These are phyloP conservation scores for Ganoderma boninense DNA, from an alignment of 1,284 basidiomycete genomes.

Conservation along the genomic window DNA sequence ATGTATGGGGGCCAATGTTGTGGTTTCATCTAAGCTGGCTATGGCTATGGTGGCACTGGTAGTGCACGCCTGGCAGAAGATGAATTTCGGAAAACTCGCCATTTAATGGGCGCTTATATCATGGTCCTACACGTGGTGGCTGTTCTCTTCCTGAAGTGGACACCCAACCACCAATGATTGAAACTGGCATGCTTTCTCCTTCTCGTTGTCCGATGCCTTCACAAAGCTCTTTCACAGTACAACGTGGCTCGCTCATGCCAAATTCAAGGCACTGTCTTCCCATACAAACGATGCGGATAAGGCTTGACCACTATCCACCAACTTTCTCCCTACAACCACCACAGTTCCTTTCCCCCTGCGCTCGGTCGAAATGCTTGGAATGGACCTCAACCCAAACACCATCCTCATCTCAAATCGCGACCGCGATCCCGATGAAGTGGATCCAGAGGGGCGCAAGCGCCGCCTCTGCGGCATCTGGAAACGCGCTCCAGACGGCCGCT, in stretches of 20 bases:
- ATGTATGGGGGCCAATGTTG: not conserved
- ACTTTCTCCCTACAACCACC: not conserved
- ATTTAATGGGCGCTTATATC: not conserved
- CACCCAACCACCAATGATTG: not conserved
- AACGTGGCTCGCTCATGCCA: not conserved
- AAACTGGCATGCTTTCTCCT: not conserved
- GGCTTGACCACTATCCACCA: not conserved
- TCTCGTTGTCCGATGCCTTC: not conserved
- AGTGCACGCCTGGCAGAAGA: too few relatives aligned
- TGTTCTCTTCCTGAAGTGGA: not conserved
- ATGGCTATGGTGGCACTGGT: too few relatives aligned
- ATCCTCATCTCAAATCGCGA: not conserved
- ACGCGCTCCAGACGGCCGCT: conserved; percentile 37
- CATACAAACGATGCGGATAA: not conserved
- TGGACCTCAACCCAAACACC: not conserved
- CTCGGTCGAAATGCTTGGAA: not conserved
- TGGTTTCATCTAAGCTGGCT: not conserved
- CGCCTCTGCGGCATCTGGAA: conserved; percentile 30
- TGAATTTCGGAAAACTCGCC: too few relatives aligned
- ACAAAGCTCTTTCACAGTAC: not conserved
- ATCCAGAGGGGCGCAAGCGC: conserved; percentile 18
- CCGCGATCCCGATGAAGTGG: not conserved
- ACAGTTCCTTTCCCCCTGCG: not conserved
- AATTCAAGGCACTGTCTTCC: not conserved
- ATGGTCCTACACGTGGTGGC: not conserved